Base-by-base conservation (phyloP, 2,329 filamentous ascomycete species). In the Alternaria hordeiaustralica region DNA sequence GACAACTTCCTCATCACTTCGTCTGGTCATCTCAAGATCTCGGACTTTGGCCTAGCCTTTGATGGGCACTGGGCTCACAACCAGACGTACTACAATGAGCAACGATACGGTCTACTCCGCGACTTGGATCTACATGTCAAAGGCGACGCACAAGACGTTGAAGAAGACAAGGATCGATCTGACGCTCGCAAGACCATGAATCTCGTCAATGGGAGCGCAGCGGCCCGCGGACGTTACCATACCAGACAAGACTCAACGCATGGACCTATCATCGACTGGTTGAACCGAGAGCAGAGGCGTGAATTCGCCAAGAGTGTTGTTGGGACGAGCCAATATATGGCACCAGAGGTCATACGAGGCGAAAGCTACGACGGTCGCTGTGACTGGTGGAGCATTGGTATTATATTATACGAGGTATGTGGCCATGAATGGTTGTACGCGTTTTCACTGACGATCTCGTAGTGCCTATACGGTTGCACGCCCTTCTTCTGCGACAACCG, bases 251-350 rank as follows among this genome's bases (percentile, higher is more conserved):
- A 76, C 18, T 66, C 65, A 2, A 67, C 64, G 1, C 76, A 68
- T 55, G 75, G 74, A 2, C 75, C 77, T 1, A 75, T 78, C n/a
- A 63, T 81, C 8, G 76, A 82, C 58, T 84, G 80, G 76, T 74
- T 83, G 20, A 82, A 84, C 56, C 79, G 80, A 20, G 80, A 77
- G 6, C 81, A 83, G 55, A 90, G 89, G 69, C 89, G 93, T 43
- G 87, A 87, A 33, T 86, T 93, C 33, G 95, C 95, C 2, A 88
- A 90, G 70, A 97, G 94, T 49, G 89, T 97, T 1, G 95, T 98
- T 11, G 95, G 95, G 3, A 98, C 96, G 3, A 97, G 94, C 77
- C 95, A 97, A 77, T 98, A 98, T 82, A 98, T 97, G 96, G 95
- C 96, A 1, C 95, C 95, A 2, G 96, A 98, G 82, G 92, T 98